Conservation (phyloP, 495 filamentous ascomycete species). For the Clavariopsis aquatica region DNA sequence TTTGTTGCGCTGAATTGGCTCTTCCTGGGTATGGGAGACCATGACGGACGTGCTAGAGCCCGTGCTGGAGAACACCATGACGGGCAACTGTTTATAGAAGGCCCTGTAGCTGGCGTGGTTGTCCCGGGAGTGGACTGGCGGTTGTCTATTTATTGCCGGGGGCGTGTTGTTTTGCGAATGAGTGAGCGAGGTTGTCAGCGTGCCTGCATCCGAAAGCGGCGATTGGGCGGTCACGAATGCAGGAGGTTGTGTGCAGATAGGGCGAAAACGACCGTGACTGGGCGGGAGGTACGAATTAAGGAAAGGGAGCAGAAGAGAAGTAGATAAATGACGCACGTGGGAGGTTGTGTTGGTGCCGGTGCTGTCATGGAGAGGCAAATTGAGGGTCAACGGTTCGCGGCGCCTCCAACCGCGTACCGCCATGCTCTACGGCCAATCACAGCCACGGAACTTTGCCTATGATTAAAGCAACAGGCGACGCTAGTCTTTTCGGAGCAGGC, state of each 20-base stretch:
- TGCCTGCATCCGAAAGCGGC: slow-evolving; percentile 7
- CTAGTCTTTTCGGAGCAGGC: background rate
- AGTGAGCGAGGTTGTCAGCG: slow-evolving; percentile 3
- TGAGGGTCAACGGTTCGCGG: background rate
- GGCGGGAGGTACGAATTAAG: slow-evolving; percentile 3
- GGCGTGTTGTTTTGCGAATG: slow-evolving; percentile 8
- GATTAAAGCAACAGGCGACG: background rate
- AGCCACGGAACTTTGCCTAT: background rate
- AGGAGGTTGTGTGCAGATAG: slow-evolving; percentile 1
- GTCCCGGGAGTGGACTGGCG: background rate
- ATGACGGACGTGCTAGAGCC: slow-evolving; percentile 35
- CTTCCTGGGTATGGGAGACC: slow-evolving; percentile 27
- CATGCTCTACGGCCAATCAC: background rate
- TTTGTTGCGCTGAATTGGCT: slow-evolving; percentile 19
- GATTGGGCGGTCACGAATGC: slow-evolving; percentile 11
- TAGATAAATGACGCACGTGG: slow-evolving; percentile 23
- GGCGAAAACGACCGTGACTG: slow-evolving; percentile 13
- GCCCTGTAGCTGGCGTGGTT: background rate
- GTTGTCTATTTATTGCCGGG: background rate
- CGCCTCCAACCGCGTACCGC: background rate
- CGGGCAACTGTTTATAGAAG: slow-evolving; percentile 18
- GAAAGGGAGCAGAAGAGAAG: background rate
- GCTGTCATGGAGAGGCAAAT: slow-evolving; percentile 3
- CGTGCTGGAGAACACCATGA: slow-evolving; percentile 33
- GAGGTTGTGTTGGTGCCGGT: background rate